Base-by-base conservation (phyloP, 78 protist species). In the Speleostelium caveatum region DNA sequence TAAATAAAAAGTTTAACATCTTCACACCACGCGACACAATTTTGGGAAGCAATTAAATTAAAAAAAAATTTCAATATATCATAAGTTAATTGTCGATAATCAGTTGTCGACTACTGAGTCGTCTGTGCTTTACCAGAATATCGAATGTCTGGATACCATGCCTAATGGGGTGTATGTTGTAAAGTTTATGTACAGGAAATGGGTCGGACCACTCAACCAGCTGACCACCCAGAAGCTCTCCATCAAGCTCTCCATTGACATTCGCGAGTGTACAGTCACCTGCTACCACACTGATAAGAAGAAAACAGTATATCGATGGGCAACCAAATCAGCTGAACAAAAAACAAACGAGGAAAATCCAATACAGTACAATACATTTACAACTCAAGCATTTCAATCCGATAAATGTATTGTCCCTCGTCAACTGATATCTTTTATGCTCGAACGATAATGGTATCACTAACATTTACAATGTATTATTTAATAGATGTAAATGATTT, bases 271-370 rank as follows among this genome's bases (percentile, higher is more conserved):
- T 30, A 30, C 62, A n/a, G 90, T 83, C 19, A 83, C 90, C 38
- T 67, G 79, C 21, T 53, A 33, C n/a, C 90, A 83, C 75, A 69
- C 90, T 10, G 90, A 83, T 56, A 83, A 83, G 28, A 83, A 83
- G 78, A 67, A 69, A 56, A 83, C 90, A 8, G 90, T 83, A 39
- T 69, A 69, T 45, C 51, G 90, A 68, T 83, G 78, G 79, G 90
- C 58, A 32, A 61, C 41, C 4, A 62, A 83, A 41, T 28, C 53
- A 14, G 58, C 51, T 14, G 73, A 83, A 26, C 8, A 26, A 32
- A 14, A 39, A 33, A 60, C 32, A 32, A 26, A 63, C 2, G 90
- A 83, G 59, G 78, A 83, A 41, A 83, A 83, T 41, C 63, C 75
- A 32, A 53, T 83, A 24, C 55, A 67, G 51, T 83, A 83, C 36